Conservation (phyloP, 257 asterid genomes). For the Penstemon newberryi region DNA sequence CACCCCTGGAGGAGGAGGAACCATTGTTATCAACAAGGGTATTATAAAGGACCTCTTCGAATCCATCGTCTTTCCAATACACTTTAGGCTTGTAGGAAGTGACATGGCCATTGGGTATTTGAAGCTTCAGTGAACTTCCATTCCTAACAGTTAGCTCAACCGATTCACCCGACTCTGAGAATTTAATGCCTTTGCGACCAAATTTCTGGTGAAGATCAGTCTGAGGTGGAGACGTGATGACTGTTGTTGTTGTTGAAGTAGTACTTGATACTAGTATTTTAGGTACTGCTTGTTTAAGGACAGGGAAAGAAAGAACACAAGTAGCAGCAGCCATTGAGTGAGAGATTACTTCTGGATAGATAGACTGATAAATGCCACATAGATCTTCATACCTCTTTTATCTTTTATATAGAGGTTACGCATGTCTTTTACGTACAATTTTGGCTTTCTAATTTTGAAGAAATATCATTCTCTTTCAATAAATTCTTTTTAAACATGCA, state of each 20-base stretch:
- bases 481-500: no score
- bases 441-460: no score
- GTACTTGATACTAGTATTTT: conserved; percentile 26
- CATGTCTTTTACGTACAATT: no score
- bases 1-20: conserved; percentile 40
- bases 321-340: conserved; percentile 49
- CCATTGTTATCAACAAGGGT: conserved; percentile 29
- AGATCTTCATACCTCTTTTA: background rate
- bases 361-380: background rate
- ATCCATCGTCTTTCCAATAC: conserved; percentile 86
- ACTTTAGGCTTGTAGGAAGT: conserved; percentile 80
- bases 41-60: conserved; percentile 69
- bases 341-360: conserved; percentile 2
- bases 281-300: conserved; percentile 36
- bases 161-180: conserved; percentile 37
- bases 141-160: conserved; percentile 75
- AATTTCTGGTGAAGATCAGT: conserved; percentile 49
- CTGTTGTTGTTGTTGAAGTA: conserved; percentile 31
- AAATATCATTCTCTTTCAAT: no score
- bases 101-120: conserved; percentile 61
- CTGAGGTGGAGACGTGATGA: conserved; percentile 30
- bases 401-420: no score
- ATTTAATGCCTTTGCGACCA: conserved; percentile 70
- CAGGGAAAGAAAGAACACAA: conserved; percentile 48
- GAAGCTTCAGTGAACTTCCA: conserved; percentile 74